phyloP scores from a whole-genome alignment of 306 rosid genomes.

The Glycine tomentella region DNA sequence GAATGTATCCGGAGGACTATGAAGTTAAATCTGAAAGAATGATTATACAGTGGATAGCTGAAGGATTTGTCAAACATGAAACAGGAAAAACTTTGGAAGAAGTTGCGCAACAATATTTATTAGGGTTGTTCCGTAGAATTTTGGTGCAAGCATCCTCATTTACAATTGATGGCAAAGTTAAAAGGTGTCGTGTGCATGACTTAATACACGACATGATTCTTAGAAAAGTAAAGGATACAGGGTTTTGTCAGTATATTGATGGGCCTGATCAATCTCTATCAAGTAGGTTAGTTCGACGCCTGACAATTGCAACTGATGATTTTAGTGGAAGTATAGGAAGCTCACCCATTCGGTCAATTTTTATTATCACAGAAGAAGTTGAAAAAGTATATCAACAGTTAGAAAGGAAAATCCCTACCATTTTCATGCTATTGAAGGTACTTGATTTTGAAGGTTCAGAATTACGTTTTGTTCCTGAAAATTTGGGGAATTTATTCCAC shows the following conservation, averaged over 20 bases:
- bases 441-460: slow-evolving; percentile 27
- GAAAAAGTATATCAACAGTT: not conserved
- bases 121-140: slow-evolving; percentile 1
- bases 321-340: not conserved
- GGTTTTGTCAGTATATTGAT: not conserved
- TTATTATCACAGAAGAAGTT: fast-evolving
- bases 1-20: slow-evolving; percentile 4
- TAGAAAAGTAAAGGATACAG: not conserved
- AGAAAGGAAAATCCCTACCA: not conserved
- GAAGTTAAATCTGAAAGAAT: not conserved
- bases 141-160: slow-evolving; percentile 22
- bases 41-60: slow-evolving; percentile 12
- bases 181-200: not conserved
- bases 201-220: not conserved
- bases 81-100: not conserved
- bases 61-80: slow-evolving; percentile 5
- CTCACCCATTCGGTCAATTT: not conserved
- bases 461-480: not conserved
- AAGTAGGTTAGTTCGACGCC: not conserved
- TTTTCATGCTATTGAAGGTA: not conserved
- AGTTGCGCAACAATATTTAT: slow-evolving; percentile 4
- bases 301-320: not conserved
- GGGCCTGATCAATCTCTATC: not conserved
- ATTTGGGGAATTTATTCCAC: slow-evolving; percentile 18
- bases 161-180: not conserved